Evolutionary conservation across 2,329 filamentous ascomycete genomes (phyloP), one percentile per base, ranked within the genome.

Genomic region (Neonectria hederae): DNA sequence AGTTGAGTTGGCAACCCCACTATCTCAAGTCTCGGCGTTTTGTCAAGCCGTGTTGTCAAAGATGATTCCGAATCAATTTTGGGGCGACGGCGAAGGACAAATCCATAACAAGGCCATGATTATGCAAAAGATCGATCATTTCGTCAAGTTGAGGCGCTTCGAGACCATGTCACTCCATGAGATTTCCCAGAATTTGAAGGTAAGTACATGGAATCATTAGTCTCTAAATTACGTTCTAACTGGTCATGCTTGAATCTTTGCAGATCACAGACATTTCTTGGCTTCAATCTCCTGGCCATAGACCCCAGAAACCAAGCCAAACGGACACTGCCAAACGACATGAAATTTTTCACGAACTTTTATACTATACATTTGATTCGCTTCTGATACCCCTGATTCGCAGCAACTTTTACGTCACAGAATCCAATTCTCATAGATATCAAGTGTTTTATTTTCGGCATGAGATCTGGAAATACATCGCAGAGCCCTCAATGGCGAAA

Each of bases 351-450:
- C 80, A 89, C 57, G 96, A 99, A 76, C 89, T 98, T 62, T 73
- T 98, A 7, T 98, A 97, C 80, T 99, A 94, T 76, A 69, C 97
- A 4, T 96, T 99, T 73, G 96, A 99, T 78, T 97, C 94, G 0
- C 84, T 97, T 22, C 76, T 99, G 60, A 92, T 98, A 71, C 95
- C 96, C 10, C 84, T 99, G 8, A 86, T 98, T 52, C 89, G 92
- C 35, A 89, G 88, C 66, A 94, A 96, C 73, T 99, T 99, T 74
- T 95, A 98, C 75, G 92, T 97, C 40, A 99, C 96, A 0, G 96
- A 99, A 77, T 96, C 94, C 0, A 94, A 89, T 67, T 83, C 84
- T 1, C 89, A 97, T 74, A 89, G 91, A 17, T 93, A 96, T 72
- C 88, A 89, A 28, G 81, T 98, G 1, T 97, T 97, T 77, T 99